Base-by-base conservation (phyloP, 225 moss, liverwort and hornwort species). In the Polytrichum formosum region DNA sequence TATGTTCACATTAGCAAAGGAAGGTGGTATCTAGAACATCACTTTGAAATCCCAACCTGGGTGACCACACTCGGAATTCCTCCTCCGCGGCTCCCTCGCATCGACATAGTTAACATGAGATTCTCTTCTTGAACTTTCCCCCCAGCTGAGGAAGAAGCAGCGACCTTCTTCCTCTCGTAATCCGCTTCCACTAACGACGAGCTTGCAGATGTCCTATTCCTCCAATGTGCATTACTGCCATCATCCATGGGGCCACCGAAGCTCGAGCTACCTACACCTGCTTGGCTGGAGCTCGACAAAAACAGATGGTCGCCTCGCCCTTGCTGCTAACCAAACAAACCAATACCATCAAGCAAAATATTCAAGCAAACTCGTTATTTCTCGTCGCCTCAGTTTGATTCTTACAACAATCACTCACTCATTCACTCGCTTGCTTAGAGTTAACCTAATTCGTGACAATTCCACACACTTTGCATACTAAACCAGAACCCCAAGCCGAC, bases 241-340 rank as follows among this genome's bases (percentile, higher is more conserved):
- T 81, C 84, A 37, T 81, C 84, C 35, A 69, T 33, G 29, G 61
- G 72, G 58, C 55, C 62, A 22, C 66, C 66, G 22, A 77, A 77
- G 68, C 77, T 74, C 9, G 82, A 79, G 26, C 80, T 75, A 0
- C 83, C 78, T 56, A 75, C 65, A 28, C 62, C 86, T 18, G 63
- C 71, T 59, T 83, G 83, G 26, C 75, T 75, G 30, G 18, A 19
- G 31, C 64, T 84, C 7, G 81, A 76, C 23, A 82, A 71, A 6
- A 87, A 87, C 56, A 81, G 81, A 1, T 84, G 78, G 70, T 87
- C 87, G 1, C 82, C 84, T 28, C 87, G 84, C 55, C 87, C 84
- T 79, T 87, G 87, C 79, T 84, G 67, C 84, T 84, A 66, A 46
- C 46, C 46, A 46, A 46, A 46, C 55, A 69, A 69, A 54, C 54